Evolutionary conservation across 2,329 filamentous ascomycete species (phyloP), one percentile per base, ranked within the genome.

Genomic region (Alternaria novae-zelandiae): DNA sequence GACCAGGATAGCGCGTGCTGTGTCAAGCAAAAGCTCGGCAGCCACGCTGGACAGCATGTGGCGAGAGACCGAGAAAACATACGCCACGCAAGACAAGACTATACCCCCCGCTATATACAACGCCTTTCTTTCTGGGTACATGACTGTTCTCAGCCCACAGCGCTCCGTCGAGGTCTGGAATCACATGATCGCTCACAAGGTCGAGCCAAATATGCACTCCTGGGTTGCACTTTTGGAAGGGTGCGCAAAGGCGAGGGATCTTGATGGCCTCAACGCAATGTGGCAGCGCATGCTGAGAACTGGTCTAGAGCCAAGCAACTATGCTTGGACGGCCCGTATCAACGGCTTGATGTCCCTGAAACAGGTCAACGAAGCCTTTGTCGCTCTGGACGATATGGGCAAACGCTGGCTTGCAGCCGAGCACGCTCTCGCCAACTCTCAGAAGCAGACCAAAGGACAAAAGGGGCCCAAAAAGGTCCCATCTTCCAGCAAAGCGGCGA

Each of bases 161-260:
- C 73, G 78, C 11, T 84, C 86, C 1, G 80, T 88, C n/a, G 79
- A 84, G 26, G 81, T 87, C 4, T 89, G 87, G 87, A 87, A 87
- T 60, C 77, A 83, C 62, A 86, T 88, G 84, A 73, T 85, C 13
- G 75, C 80, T 46, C 78, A 86, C 55, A 87, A 86, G 1, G 74
- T 90, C 28, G 77, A 81, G 59, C 90, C 91, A 13, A 89, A 85
- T 7, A 71, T 90, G 58, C 85, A 82, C 69, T 90, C 91, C 0
- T 96, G 91, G 87, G 90, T 89, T 43, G 82, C 87, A 46, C 91
- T 96, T 86, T 87, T 96, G 68, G 84, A 87, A 59, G 92, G 92
- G 1, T 93, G 89, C 79, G 87, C 86, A 73, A 84, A 83, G 54
- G 84, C 87, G 54, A 83, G 84, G 57, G 89, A 93, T 70, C 68